Base-by-base conservation (phyloP, 139 green algal species). In the Chlorella sp. region DNA sequence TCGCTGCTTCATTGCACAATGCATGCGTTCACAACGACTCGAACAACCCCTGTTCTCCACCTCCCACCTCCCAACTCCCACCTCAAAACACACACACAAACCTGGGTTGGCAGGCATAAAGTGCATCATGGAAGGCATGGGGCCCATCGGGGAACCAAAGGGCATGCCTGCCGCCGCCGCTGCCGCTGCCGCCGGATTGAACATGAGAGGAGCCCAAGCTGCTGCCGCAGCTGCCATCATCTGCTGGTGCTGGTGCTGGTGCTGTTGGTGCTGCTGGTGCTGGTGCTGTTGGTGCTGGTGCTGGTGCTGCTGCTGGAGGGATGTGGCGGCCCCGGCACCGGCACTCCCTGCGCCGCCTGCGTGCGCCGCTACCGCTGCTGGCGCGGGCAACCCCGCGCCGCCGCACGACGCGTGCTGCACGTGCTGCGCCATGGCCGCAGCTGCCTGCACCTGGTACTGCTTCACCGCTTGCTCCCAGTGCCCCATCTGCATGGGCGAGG, bases 191-290 rank as follows among this genome's bases (percentile, higher is more conserved):
- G 80, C 83, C 30, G 83, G 64, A 66, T 66, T 79, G 83, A 88
- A 88, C 83, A 88, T 88, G 64, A 88, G 39, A 0, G 83, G 83
- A 12, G 64, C 83, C 83, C 83, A 88, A 26, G 83, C 83, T 11
- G 83, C 83, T 0, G 83, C 83, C 7, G 83, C 83, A 14, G 83
- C 78, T 28, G 42, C 68, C 64, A 80, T 80, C 64, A 80, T 79
- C 36, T 79, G 61, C 83, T 87, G 81, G 9, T 86, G 81, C 81
- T 86, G 81, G 53, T 86, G 81, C 81, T 87, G 83, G 22, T 71
- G 57, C 48, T 75, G 82, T 34, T 86, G 82, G 75, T 9, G 34
- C 34, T 83, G 78, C 37, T 64, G 78, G 5, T 19, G 76, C 76
- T 53, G 76, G 39, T 12, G 39, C 18, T 78, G 71, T 15, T 37